Evolutionary conservation across 2,329 filamentous ascomycete species (phyloP).

Genomic region (Raffaelea albimanens): DNA sequence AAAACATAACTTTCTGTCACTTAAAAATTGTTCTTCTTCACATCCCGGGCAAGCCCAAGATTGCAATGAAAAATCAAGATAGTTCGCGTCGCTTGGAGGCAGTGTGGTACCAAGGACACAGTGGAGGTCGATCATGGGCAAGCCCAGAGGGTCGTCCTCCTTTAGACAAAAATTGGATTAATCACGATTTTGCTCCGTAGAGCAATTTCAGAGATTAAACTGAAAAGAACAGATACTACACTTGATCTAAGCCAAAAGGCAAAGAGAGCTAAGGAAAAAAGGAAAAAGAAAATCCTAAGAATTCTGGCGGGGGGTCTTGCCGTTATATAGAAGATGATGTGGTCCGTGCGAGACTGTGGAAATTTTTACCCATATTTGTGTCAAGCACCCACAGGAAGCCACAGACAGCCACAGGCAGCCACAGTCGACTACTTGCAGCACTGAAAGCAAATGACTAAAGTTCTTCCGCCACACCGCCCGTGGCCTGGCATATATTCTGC

Average conservation of each 20-base stretch:
- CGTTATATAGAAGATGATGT: conserved; percentile 8
- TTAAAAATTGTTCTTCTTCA: conserved; percentile 41
- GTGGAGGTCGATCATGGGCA: conserved; percentile 55
- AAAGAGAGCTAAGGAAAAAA: conserved; percentile 47
- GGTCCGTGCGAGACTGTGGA: conserved; percentile 3
- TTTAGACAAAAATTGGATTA: conserved; percentile 68
- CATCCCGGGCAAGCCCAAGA: conserved; percentile 38
- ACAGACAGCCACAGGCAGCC: too few species aligned
- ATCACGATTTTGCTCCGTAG: conserved; percentile 66
- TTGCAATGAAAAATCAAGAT: conserved; percentile 50
- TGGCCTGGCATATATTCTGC: too few species aligned
- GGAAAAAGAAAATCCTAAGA: conserved; percentile 25
- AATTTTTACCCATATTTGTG: too few species aligned
- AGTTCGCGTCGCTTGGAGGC: conserved; percentile 60
- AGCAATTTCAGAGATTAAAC: conserved; percentile 89
- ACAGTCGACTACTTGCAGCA: too few species aligned
- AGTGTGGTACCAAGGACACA: conserved; percentile 72
- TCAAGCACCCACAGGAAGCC: too few species aligned
- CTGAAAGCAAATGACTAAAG: too few species aligned
- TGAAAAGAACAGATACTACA: conserved; percentile 97
- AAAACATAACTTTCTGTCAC: not conserved
- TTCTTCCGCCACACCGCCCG: too few species aligned
- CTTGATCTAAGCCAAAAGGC: conserved; percentile 75
- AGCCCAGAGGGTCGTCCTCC: conserved; percentile 56
- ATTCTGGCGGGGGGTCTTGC: not conserved